phyloP scores from a whole-genome alignment of 2,329 filamentous ascomycete genomes.

The Stenocarpella maydis region DNA sequence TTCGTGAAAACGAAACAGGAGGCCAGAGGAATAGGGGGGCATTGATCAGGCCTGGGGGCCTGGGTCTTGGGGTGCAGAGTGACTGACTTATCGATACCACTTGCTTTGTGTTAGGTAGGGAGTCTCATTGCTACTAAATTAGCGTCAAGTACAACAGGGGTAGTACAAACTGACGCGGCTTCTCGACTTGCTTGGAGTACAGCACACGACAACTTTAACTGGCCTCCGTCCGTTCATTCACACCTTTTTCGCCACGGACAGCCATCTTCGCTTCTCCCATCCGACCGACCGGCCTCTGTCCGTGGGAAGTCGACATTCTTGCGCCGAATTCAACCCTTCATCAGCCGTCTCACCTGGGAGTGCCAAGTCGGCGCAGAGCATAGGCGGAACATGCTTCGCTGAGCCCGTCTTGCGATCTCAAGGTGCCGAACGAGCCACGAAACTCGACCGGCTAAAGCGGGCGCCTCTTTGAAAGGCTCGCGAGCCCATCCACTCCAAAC shows the following conservation, averaged over 20 bases:
- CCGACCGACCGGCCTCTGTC: background rate
- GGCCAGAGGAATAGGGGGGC: slow-evolving; percentile 8
- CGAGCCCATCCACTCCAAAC: slow-evolving; percentile 25
- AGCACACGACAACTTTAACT: slow-evolving; percentile 1
- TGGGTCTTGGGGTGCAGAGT: slow-evolving; percentile 1
- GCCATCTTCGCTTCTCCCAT: slow-evolving; percentile 2
- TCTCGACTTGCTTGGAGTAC: background rate
- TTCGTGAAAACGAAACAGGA: background rate
- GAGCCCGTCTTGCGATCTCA: slow-evolving; percentile 1
- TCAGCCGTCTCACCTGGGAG: slow-evolving; percentile 2
- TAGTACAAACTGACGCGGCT: slow-evolving; percentile 28
- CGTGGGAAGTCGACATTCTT: background rate
- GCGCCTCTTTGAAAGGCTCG: slow-evolving; percentile 17
- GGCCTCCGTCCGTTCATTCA: slow-evolving; percentile 17
- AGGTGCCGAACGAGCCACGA: slow-evolving; percentile 24
- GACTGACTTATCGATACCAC: slow-evolving; percentile 10
- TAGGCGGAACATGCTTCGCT: slow-evolving; percentile 22
- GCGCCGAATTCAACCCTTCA: background rate
- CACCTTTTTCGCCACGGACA: background rate
- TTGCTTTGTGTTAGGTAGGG: slow-evolving; percentile 12
- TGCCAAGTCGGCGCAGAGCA: slow-evolving; percentile 5
- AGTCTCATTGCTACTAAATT: background rate
- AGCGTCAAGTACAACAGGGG: background rate
- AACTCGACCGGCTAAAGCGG: slow-evolving; percentile 19
- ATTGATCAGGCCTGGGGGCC: slow-evolving; percentile 2